Base-by-base conservation (phyloP, 257 asterid species). In the Cinchona pubescens region DNA sequence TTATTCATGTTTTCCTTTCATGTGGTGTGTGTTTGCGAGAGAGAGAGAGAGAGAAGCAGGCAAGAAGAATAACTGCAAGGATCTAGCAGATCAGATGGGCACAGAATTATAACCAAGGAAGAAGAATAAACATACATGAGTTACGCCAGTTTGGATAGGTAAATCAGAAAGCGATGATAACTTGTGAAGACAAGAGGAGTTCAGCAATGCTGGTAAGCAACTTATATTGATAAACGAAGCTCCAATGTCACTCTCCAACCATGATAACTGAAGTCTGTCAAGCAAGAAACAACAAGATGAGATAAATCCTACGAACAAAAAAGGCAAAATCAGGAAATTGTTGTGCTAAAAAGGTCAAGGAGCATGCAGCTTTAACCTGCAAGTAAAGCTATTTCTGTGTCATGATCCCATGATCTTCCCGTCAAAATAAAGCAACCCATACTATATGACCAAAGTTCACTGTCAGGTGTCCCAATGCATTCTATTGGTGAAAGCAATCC, bases 191-290 rank as follows among this genome's bases (percentile, higher is more conserved):
- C 93, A 89, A 60, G 93, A 83, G 18, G 97, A 87, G 82, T 86
- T 94, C 68, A 92, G 87, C 72, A 94, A 73, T 43, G 95, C 92
- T 23, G 96, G 95, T 82, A 94, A 80, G 86, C 97, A 86, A 72
- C 97, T 92, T 87, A 90, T 79, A 65, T 94, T 89, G 80, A 89
- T 84, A 82, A 92, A 87, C 38, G 90, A 89, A 27, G 97, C 80
- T 74, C 96, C 95, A 49, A 42, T 62, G 58, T 81, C 88, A 78
- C 78, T 78, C 79, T 94, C 97, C 67, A 85, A 34, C 98, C 98
- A 94, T 72, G 87, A 86, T 76, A 92, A 79, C 76, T 90, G 90
- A 79, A 89, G 87, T 76, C 97, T 90, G 95, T 80, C 76, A 73
- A 78, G 34, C 19, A 72, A 82, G 64, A 55, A 59, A 38, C 56